phyloP scores from a whole-genome alignment of 441 rosid species.

The Populus hybrid region DNA sequence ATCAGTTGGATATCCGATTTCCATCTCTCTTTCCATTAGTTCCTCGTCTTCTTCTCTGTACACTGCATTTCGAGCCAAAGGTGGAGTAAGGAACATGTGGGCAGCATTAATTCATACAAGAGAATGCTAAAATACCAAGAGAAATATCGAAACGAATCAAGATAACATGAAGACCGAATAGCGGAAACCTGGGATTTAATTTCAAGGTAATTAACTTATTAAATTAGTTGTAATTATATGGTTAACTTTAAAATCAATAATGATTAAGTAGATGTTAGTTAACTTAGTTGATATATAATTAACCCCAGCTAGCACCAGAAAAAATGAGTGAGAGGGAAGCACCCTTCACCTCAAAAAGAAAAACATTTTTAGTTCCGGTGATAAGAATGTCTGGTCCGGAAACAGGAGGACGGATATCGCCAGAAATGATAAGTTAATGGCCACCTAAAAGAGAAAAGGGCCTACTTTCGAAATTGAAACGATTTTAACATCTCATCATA shows the following conservation, averaged over 20 bases:
- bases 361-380: background rate
- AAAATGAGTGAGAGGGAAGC: too few species aligned
- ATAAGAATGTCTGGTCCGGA: background rate
- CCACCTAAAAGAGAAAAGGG: background rate
- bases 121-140: background rate
- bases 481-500: background rate
- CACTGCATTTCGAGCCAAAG: slow-evolving; percentile 23
- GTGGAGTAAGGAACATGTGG: background rate
- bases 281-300: too few species aligned
- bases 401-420: too few species aligned
- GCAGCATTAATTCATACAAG: background rate
- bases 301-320: too few species aligned
- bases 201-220: too few species aligned
- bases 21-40: slow-evolving; percentile 36
- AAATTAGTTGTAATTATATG: too few species aligned
- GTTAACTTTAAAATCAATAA: too few species aligned
- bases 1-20: slow-evolving; percentile 76
- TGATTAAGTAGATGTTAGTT: too few species aligned
- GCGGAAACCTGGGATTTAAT: too few species aligned
- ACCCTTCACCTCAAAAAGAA: too few species aligned
- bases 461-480: background rate
- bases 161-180: background rate
- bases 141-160: background rate
- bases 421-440: background rate
- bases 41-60: slow-evolving; percentile 48